Evolutionary conservation across 352 stramenopile species (phyloP), one percentile per base, ranked within the genome.

Genomic region (Halophytophthora batemanensis): DNA sequence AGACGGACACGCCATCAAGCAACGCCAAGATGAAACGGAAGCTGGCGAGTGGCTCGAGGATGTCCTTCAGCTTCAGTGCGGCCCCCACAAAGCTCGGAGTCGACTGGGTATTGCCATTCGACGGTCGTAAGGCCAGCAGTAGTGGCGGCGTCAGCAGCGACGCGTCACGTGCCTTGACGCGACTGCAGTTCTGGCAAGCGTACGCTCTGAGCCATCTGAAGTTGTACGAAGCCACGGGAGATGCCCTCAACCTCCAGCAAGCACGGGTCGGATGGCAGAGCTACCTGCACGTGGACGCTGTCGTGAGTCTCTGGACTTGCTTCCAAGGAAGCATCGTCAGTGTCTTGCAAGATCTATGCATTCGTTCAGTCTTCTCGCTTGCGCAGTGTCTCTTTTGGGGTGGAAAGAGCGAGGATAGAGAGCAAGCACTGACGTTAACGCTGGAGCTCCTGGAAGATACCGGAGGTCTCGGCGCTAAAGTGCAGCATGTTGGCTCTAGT

Each of bases 21-120:
- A 36, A 0, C 45, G 41, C 11, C 14, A 36, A 18, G 1, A 23
- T 25, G 11, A 34, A 50, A 22, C 47, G 39, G n/a, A 64, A 59
- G 1, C 13, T 56, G 2, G 23, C 47, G 8, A 71, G 48, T 17
- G 62, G 70, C 17, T 79, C 71, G 17, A 53, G 59, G 31, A 67
- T 85, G 45, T 74, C 67, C 17, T 82, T 80, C 49, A 84, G 72
- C 43, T 84, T 84, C 40, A 84, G 71, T 45, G 51, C 62, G 2
- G 38, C 59, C 18, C 58, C 68, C 28, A 64, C 40, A 1, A 63
- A 59, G 15, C 51, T 75, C 2, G 57, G 47, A n/a, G 34, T 50
- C 6, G 56, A 71, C 59, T 78, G 56, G 65, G 44, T 63, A 49
- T 47, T 66, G 1, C 45, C 45, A 2, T 39, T 22, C n/a, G 41